phyloP scores from a whole-genome alignment of 495 filamentous ascomycete genomes.

The Hypoxylon cercidicola region DNA sequence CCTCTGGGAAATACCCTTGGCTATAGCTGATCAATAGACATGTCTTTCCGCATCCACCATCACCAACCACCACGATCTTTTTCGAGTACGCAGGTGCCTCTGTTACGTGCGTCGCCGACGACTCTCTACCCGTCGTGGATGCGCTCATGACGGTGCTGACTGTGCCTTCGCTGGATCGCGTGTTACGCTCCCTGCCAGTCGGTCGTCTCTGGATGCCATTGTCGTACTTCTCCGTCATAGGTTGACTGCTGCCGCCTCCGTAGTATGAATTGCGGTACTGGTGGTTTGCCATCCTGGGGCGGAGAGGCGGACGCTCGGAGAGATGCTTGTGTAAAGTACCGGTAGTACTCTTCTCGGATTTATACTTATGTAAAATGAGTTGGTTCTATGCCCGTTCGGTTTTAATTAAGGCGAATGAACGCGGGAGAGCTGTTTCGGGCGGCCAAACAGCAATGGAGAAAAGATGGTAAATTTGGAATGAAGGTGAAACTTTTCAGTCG shows the following conservation, averaged over 20 bases:
- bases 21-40: constrained; percentile 98
- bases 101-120: constrained; percentile 84
- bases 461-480: constrained; percentile 35
- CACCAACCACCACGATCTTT: constrained; percentile 98
- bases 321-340: constrained; percentile 4
- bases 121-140: constrained; percentile 72
- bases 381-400: constrained; percentile 21
- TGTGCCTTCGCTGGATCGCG: constrained; percentile 73
- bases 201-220: constrained; percentile 51
- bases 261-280: constrained; percentile 59
- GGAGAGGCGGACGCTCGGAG: background rate
- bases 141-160: constrained; percentile 77
- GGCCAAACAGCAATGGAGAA: constrained; percentile 3
- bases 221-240: constrained; percentile 52
- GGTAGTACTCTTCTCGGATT: constrained; percentile 10
- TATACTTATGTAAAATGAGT: constrained; percentile 22
- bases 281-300: constrained; percentile 56
- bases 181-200: constrained; percentile 54
- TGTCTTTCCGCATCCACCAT: constrained; percentile 98
- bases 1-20: constrained; percentile 98
- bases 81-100: constrained; percentile 93
- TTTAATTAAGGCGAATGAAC: constrained; percentile 25
- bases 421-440: constrained; percentile 13
- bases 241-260: constrained; percentile 33
- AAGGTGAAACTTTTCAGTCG: constrained; percentile 42